phyloP scores from a whole-genome alignment of 1,139 yeast species.

The Debaryomyces nepalensis region DNA sequence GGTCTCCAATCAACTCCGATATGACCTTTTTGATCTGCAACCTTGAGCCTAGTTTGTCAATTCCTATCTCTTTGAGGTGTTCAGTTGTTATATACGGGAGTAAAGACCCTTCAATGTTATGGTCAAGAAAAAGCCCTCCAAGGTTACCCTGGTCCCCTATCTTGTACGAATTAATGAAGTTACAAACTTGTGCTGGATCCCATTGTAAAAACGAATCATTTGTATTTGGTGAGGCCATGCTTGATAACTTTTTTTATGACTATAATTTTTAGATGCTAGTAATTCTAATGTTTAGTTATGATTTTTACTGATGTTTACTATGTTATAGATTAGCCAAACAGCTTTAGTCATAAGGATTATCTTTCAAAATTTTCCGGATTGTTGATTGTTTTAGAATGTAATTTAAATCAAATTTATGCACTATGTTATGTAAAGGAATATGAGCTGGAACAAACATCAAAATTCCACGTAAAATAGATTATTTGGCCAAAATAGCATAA shows the following conservation, averaged over 20 bases:
- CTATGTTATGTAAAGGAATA: slow-evolving; percentile 6
- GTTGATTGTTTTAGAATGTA: slow-evolving; percentile 4
- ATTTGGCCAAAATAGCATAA: not conserved
- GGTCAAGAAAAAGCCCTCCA: slow-evolving; percentile 47
- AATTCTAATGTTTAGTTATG: not conserved
- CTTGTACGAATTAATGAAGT: slow-evolving; percentile 33
- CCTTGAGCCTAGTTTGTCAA: slow-evolving; percentile 44
- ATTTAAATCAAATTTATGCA: slow-evolving; percentile 7
- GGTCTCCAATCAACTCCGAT: slow-evolving; percentile 46
- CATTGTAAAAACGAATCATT: slow-evolving; percentile 48
- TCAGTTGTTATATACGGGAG: slow-evolving; percentile 62
- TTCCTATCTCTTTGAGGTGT: slow-evolving; percentile 65
- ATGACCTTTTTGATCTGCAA: slow-evolving; percentile 54
- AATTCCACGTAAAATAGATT: not conserved
- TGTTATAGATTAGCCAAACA: not conserved
- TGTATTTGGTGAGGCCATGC: slow-evolving; percentile 23
- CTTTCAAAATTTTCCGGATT: not conserved
- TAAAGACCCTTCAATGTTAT: slow-evolving; percentile 66
- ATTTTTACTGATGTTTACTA: not conserved
- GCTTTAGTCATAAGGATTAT: slow-evolving; percentile 4
- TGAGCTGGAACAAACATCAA: not conserved
- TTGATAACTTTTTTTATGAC: not conserved
- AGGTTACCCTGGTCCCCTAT: slow-evolving; percentile 27
- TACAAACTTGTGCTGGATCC: slow-evolving; percentile 55
- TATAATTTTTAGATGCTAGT: not conserved